These are phyloP conservation scores for Hypoxylon lenormandii DNA, from an alignment of 495 filamentous ascomycete species.

Conservation along the genomic window DNA sequence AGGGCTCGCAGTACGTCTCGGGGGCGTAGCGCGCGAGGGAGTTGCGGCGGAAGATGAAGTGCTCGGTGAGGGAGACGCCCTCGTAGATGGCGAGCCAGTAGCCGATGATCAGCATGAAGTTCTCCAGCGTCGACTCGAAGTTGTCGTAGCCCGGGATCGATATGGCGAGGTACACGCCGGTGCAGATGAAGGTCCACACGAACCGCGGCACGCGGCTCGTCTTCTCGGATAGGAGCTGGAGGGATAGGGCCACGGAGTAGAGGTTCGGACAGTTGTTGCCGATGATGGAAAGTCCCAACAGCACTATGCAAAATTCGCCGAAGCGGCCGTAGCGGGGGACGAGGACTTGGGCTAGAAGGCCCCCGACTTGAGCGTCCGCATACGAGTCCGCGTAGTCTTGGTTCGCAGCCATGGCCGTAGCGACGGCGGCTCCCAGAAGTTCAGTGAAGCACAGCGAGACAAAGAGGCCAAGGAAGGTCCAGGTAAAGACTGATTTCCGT, in stretches of 20 bases:
- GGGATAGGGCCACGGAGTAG: slow-evolving; percentile 81
- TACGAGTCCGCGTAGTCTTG: slow-evolving; percentile 72
- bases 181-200: slow-evolving; percentile 77
- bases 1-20: slow-evolving; percentile 69
- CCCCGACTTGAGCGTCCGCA: slow-evolving; percentile 71
- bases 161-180: slow-evolving; percentile 77
- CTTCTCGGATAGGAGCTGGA: slow-evolving; percentile 75
- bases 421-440: slow-evolving; percentile 80
- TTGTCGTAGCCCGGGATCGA: slow-evolving; percentile 80
- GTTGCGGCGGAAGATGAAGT: slow-evolving; percentile 79
- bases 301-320: slow-evolving; percentile 83
- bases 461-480: slow-evolving; percentile 77
- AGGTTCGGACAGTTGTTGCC: slow-evolving; percentile 91
- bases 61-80: slow-evolving; percentile 76
- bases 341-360: slow-evolving; percentile 75
- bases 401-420: slow-evolving; percentile 69
- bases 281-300: slow-evolving; percentile 82
- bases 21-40: slow-evolving; percentile 69
- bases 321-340: slow-evolving; percentile 75
- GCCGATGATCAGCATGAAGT: slow-evolving; percentile 82
- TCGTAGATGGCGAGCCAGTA: slow-evolving; percentile 90
- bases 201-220: slow-evolving; percentile 79
- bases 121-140: slow-evolving; percentile 77
- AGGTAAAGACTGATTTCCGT: slow-evolving; percentile 72
- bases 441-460: slow-evolving; percentile 80